Percentiles rank a stretch among this genome's conserved stretches.
phyloP scores from a whole-genome alignment of 129 eudicot genomes.

The Flaveria bidentis region DNA sequence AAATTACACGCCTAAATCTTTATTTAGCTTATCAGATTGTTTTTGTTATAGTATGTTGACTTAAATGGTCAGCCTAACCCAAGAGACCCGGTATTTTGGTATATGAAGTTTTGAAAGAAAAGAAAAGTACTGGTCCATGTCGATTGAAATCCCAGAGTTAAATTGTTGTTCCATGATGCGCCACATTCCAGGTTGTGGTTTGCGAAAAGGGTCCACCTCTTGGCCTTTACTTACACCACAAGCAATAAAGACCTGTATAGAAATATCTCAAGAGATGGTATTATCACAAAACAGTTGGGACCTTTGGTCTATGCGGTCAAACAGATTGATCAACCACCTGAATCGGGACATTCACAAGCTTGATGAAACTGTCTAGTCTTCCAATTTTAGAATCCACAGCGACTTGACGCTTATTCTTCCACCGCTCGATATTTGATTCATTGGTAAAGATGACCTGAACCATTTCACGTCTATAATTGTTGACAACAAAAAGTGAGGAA shows the following conservation, averaged over 20 bases:
- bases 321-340: constrained; percentile 51
- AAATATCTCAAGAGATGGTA: neutral
- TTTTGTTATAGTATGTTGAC: neutral
- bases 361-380: constrained; percentile 69
- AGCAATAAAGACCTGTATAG: constrained; percentile 76
- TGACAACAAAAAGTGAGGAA: neutral
- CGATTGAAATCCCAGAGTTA: constrained; percentile 74
- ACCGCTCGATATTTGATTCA: constrained; percentile 90
- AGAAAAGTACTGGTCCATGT: constrained; percentile 66
- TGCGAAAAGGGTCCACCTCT: constrained; percentile 78
- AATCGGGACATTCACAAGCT: constrained; percentile 71
- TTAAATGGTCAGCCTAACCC: neutral
- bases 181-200: constrained; percentile 97
- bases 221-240: constrained; percentile 72
- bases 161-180: constrained; percentile 77
- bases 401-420: constrained; percentile 91
- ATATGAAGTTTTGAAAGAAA: constrained; percentile 19
- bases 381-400: constrained; percentile 97
- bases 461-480: neutral
- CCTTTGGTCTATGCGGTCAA: neutral
- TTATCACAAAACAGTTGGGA: neutral
- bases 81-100: neutral
- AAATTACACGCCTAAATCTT: neutral
- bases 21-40: neutral
- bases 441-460: constrained; percentile 87